A percentile compares a stretch with the other conserved stretches of the same genome.
These are phyloP conservation scores for Zygosaccharomyces pseudobailii DNA, from an alignment of 1,139 yeast species.

Conservation along the genomic window DNA sequence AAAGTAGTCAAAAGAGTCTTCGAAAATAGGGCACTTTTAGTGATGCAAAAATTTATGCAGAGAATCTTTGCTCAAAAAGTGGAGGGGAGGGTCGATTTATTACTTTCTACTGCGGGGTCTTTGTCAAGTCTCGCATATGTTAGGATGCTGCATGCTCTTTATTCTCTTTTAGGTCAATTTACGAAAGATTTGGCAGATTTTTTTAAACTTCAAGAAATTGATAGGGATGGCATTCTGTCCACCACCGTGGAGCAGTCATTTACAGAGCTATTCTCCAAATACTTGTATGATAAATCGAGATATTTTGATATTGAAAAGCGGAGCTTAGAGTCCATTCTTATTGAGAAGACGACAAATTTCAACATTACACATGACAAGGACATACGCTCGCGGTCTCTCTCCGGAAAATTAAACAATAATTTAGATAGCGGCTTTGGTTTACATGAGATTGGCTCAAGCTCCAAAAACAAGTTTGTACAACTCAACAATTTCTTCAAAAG, in stretches of 20 bases:
- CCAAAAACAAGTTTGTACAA: constrained; percentile 35
- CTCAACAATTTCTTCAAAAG: constrained; percentile 39
- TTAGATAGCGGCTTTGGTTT: constrained; percentile 18
- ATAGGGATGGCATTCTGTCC: constrained; percentile 43
- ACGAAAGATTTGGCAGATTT: constrained; percentile 63
- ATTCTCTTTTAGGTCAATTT: constrained; percentile 55
- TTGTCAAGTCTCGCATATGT: constrained; percentile 71
- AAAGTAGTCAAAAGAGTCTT: constrained; percentile 71
- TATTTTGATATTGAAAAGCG: constrained; percentile 74
- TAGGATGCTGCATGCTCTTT: constrained; percentile 65
- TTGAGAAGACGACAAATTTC: constrained; percentile 45
- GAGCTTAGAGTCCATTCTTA: constrained; percentile 59
- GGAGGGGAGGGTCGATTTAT: constrained; percentile 59
- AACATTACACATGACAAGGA: constrained; percentile 50
- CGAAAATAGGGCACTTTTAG: constrained; percentile 58
- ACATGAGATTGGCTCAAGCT: constrained; percentile 18
- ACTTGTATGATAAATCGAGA: constrained; percentile 53
- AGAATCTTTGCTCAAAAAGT: constrained; percentile 75
- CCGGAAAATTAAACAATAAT: constrained; percentile 35
- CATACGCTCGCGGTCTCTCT: constrained; percentile 44
- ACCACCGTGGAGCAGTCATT: constrained; percentile 65
- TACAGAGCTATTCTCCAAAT: constrained; percentile 69
- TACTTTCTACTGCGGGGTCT: constrained; percentile 61
- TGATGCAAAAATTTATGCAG: constrained; percentile 65
- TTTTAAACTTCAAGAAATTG: constrained; percentile 41